phyloP scores from a whole-genome alignment of 441 rosid species.

The Gossypium laxum region DNA sequence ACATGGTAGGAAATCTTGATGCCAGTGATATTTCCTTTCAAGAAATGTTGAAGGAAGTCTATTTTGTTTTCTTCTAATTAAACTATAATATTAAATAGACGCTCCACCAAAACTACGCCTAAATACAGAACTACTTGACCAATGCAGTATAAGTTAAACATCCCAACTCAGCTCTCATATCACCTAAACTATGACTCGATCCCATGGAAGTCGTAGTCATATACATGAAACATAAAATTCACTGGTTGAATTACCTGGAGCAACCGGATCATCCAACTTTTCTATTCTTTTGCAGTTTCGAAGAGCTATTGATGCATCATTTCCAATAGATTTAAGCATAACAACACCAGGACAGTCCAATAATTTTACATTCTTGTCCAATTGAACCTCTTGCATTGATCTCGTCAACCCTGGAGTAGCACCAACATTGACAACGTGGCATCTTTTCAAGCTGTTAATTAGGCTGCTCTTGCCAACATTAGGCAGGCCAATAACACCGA shows the following conservation, averaged over 20 bases:
- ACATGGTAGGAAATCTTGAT: not conserved
- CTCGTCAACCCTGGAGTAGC: conserved; percentile 90
- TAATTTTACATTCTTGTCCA: conserved; percentile 80
- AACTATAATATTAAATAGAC: not conserved
- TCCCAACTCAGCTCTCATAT: not conserved
- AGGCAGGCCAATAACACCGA: conserved; percentile 85
- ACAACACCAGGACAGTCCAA: conserved; percentile 97
- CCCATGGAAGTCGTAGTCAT: not conserved
- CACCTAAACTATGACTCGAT: not conserved
- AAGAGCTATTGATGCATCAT: conserved; percentile 69
- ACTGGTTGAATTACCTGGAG: conserved; percentile 50
- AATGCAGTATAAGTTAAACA: not conserved
- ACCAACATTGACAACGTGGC: conserved; percentile 84
- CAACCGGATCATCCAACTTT: conserved; percentile 80
- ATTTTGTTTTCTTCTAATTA: not conserved
- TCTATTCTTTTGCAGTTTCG: conserved; percentile 90
- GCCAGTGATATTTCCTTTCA: not conserved
- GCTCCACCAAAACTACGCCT: not conserved
- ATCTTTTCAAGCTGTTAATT: conserved; percentile 90
- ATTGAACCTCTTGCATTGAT: conserved; percentile 89
- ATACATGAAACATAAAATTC: not conserved
- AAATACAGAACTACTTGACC: not conserved
- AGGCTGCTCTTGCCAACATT: conserved; percentile 98
- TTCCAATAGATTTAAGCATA: conserved; percentile 65
- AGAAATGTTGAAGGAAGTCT: not conserved